These are phyloP conservation scores for Dalbergia oliveri DNA, from an alignment of 306 rosid species.

Conservation along the genomic window DNA sequence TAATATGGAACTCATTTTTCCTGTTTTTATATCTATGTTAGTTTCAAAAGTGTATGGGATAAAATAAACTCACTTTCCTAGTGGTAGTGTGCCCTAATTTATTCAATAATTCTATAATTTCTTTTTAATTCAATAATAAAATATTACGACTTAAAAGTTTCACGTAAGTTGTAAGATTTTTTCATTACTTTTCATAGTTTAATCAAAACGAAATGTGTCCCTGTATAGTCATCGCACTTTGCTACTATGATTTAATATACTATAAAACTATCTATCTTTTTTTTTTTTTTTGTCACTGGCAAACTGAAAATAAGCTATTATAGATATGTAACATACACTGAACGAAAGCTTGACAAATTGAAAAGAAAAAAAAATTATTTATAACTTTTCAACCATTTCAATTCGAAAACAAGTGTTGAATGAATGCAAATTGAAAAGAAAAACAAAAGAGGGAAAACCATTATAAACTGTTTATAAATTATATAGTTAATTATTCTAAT, in stretches of 20 bases:
- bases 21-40: background rate
- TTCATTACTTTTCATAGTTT: background rate
- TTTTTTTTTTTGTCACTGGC: too few relatives aligned
- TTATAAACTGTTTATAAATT: too few relatives aligned
- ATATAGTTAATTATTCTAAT: too few relatives aligned
- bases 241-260: too few relatives aligned
- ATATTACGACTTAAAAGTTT: background rate
- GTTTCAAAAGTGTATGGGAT: background rate
- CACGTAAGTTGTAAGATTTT: background rate
- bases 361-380: background rate
- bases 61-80: background rate
- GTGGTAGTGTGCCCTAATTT: background rate
- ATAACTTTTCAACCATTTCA: too few relatives aligned
- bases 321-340: too few relatives aligned
- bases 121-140: background rate
- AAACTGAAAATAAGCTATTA: background rate
- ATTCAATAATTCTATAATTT: background rate
- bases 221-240: too few relatives aligned
- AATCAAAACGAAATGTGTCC: background rate
- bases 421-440: too few relatives aligned
- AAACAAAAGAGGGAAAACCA: too few relatives aligned
- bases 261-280: background rate
- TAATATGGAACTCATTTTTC: background rate
- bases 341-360: too few relatives aligned
- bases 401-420: too few relatives aligned